phyloP scores from a whole-genome alignment of 2,329 filamentous ascomycete genomes.

The Didymella arachidicola region DNA sequence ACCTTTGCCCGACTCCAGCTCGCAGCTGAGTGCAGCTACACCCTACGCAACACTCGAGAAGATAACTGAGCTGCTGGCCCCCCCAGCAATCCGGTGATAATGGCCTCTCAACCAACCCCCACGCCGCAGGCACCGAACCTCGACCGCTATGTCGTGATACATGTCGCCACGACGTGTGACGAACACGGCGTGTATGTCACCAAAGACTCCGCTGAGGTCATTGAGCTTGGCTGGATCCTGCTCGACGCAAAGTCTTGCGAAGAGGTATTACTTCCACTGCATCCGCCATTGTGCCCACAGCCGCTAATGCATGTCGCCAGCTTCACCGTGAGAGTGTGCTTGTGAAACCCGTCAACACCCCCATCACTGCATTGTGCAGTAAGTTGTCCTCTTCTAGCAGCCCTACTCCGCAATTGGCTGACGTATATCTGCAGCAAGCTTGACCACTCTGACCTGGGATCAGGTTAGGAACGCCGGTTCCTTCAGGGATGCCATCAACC shows the following conservation, averaged over 20 bases:
- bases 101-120: constrained; percentile 42
- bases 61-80: constrained; percentile 13
- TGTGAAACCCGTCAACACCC: constrained; percentile 98
- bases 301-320: constrained; percentile 60
- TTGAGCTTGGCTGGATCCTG: constrained; percentile 98
- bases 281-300: constrained; percentile 20
- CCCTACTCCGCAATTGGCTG: constrained; percentile 33
- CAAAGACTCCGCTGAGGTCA: constrained; percentile 98
- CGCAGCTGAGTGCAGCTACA: constrained; percentile 19
- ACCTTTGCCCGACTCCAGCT: constrained; percentile 21
- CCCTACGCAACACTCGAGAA: constrained; percentile 10
- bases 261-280: constrained; percentile 67
- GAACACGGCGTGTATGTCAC: constrained; percentile 99
- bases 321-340: constrained; percentile 94
- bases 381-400: constrained; percentile 56
- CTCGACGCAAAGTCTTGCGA: constrained; percentile 90
- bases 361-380: constrained; percentile 98
- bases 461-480: constrained; percentile 97
- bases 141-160: constrained; percentile 97
- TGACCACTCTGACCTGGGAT: constrained; percentile 98
- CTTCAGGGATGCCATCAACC: constrained; percentile 95
- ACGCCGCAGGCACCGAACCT: constrained; percentile 59
- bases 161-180: constrained; percentile 98
- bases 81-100: constrained; percentile 23
- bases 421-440: constrained; percentile 71